Conservation (phyloP, 2,329 filamentous ascomycete species). For the Penicillium paneum region DNA sequence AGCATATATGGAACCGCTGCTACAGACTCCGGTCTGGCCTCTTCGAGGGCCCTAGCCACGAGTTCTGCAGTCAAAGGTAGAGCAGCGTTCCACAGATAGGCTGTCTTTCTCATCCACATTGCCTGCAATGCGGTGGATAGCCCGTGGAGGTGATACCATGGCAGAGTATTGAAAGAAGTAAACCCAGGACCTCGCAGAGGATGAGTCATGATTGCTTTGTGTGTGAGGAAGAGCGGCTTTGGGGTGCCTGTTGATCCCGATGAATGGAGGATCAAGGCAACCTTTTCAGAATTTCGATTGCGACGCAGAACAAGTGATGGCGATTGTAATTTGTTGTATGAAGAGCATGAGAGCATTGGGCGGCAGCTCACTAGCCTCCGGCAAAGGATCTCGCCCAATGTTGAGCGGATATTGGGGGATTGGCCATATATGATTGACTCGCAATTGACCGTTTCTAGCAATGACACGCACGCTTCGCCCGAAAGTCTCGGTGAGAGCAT, state of each 20-base stretch:
- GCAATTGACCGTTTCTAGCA: conserved; percentile 38
- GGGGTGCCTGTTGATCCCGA: conserved; percentile 50
- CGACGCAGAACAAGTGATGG: conserved; percentile 18
- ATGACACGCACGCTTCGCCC: conserved; percentile 39
- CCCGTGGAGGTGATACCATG: conserved; percentile 47
- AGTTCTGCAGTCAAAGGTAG: conserved; percentile 41
- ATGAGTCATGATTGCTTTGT: conserved; percentile 40
- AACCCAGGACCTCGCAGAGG: conserved; percentile 37
- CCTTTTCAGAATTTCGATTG: conserved; percentile 26
- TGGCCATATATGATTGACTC: conserved; percentile 40
- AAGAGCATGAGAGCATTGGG: conserved; percentile 19
- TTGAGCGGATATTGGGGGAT: conserved; percentile 33
- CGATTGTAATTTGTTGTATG: conserved; percentile 7
- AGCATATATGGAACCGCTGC: conserved; percentile 45
- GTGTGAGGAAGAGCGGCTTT: conserved; percentile 46
- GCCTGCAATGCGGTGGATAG: conserved; percentile 43
- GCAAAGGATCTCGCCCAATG: conserved; percentile 29
- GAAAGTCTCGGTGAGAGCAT: conserved; percentile 46
- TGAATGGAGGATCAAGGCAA: conserved; percentile 47
- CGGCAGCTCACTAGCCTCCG: conserved; percentile 26
- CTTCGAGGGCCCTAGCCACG: conserved; percentile 36
- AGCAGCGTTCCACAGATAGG: conserved; percentile 42
- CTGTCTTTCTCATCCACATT: conserved; percentile 45
- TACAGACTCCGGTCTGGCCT: conserved; percentile 39
- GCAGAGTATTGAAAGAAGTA: conserved; percentile 44